These are phyloP conservation scores for Eremothecium gossypii DNA, from an alignment of 1,139 yeast genomes.

Conservation along the genomic window DNA sequence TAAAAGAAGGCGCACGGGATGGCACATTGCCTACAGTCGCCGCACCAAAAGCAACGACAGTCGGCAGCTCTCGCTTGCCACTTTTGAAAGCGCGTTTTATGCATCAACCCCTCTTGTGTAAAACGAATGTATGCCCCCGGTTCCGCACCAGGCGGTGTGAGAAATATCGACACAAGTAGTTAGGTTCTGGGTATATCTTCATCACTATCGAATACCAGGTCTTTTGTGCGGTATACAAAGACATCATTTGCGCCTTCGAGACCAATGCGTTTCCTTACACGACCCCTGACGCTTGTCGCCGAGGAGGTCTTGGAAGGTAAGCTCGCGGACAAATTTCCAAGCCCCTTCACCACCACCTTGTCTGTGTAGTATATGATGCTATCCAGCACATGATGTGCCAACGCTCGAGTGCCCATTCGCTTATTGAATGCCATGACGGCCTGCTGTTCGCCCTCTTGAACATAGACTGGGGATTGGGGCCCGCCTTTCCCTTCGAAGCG, in stretches of 20 bases:
- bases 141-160: too few species aligned
- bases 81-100: too few species aligned
- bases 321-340: slow-evolving; percentile 27
- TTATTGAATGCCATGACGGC: neutral
- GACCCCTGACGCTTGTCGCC: slow-evolving; percentile 10
- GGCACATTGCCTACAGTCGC: too few species aligned
- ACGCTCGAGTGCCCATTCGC: slow-evolving; percentile 1
- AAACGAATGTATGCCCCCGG: too few species aligned
- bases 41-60: too few species aligned
- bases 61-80: too few species aligned
- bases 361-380: slow-evolving; percentile 42
- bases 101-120: too few species aligned
- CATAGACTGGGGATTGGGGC: neutral
- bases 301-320: slow-evolving; percentile 13
- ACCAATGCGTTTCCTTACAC: slow-evolving; percentile 24
- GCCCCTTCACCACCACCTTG: slow-evolving; percentile 48
- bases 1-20: too few species aligned
- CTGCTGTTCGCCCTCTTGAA: slow-evolving; percentile 1
- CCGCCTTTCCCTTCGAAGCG: too few species aligned
- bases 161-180: too few species aligned
- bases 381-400: slow-evolving; percentile 28
- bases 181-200: neutral
- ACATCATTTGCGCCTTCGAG: slow-evolving; percentile 31
- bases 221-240: slow-evolving; percentile 49
- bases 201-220: slow-evolving; percentile 38